phyloP scores from a whole-genome alignment of 129 eudicot species.

The Ambrosia trifida region DNA sequence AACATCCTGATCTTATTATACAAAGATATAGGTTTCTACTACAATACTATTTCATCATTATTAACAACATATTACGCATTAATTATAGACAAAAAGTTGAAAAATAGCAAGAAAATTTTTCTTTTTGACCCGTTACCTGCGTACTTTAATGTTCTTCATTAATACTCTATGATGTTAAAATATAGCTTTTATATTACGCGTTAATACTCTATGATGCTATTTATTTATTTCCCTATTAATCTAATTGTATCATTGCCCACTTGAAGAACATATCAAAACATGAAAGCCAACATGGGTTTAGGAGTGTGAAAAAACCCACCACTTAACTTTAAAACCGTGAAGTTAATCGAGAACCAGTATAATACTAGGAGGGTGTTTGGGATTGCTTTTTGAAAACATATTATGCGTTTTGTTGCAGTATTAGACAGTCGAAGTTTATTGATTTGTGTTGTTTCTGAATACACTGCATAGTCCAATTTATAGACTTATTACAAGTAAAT shows the following conservation, averaged over 20 bases:
- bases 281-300: constrained; percentile 5
- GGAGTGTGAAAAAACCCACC: neutral
- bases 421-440: no score
- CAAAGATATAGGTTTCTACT: neutral
- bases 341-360: neutral
- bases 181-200: no score
- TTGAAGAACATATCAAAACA: constrained; percentile 1
- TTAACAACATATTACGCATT: neutral
- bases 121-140: neutral
- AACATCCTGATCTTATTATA: neutral
- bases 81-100: neutral
- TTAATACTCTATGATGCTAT: constrained; percentile 4
- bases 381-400: no score
- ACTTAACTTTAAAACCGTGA: neutral
- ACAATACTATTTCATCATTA: neutral
- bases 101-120: neutral
- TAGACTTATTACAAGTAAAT: no score
- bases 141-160: neutral
- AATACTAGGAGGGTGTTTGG: no score
- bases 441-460: no score
- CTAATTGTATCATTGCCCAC: neutral
- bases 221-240: neutral
- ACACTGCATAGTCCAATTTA: no score
- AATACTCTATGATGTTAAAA: neutral
- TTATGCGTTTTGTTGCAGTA: no score